Evolutionary conservation across 106 monocot species (phyloP).

Genomic region (Triglochin maritima): DNA sequence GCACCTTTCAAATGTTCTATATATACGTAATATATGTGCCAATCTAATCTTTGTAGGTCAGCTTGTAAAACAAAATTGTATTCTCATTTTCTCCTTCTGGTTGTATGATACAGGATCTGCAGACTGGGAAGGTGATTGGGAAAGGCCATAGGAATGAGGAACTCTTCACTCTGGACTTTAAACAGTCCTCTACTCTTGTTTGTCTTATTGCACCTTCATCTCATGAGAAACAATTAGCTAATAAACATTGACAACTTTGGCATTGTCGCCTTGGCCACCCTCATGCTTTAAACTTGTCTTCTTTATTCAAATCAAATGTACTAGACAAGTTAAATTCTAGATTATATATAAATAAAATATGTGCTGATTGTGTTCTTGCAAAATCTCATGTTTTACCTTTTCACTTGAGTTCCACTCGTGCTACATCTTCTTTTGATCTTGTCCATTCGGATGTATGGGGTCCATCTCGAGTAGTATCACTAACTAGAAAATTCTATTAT

Average conservation of each 20-base stretch:
- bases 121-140: slow-evolving; percentile 7
- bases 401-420: not conserved
- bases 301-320: not conserved
- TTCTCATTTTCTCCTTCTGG: slow-evolving; percentile 1
- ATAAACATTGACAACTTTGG: not conserved
- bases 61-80: slow-evolving; percentile 12
- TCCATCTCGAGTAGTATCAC: not conserved
- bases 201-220: slow-evolving; percentile 5
- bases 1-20: slow-evolving; percentile 8
- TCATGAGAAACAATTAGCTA: not conserved
- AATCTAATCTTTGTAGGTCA: not conserved
- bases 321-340: not conserved
- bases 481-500: not conserved
- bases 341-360: not conserved
- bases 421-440: not conserved
- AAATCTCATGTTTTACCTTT: slow-evolving; percentile 3
- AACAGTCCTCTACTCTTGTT: not conserved
- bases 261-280: slow-evolving; percentile 1
- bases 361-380: slow-evolving; percentile 1
- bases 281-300: slow-evolving; percentile 5
- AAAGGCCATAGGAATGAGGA: not conserved
- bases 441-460: not conserved
- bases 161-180: not conserved
- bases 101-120: slow-evolving; percentile 9
- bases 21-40: not conserved